Evolutionary conservation across 306 rosid genomes (phyloP).

Genomic region (Hippophae rhamnoides): DNA sequence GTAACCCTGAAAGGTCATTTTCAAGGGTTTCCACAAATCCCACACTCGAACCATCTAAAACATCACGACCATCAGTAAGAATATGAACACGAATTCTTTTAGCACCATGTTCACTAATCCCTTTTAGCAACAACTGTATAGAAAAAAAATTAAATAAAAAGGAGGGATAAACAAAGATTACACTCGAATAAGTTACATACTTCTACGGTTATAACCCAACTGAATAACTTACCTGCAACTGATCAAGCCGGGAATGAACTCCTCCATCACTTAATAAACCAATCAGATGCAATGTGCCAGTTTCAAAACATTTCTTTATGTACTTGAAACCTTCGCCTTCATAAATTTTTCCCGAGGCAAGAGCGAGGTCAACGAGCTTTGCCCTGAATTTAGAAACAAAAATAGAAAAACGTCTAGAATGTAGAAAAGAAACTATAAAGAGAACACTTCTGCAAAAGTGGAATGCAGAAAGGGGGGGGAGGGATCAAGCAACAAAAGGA

Average conservation of each 20-base stretch:
- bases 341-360: conserved; percentile 73
- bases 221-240: conserved; percentile 38
- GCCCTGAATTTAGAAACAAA: conserved; percentile 38
- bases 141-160: conserved; percentile 6
- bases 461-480: not conserved
- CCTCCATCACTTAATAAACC: conserved; percentile 90
- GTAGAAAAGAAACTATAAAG: not conserved
- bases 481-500: not conserved
- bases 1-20: conserved; percentile 58
- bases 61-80: conserved; percentile 98
- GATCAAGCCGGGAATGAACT: conserved; percentile 84
- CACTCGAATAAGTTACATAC: no score
- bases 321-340: conserved; percentile 82
- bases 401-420: not conserved
- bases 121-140: conserved; percentile 79
- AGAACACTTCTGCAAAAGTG: not conserved
- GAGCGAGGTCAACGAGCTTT: conserved; percentile 90
- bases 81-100: conserved; percentile 83
- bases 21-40: conserved; percentile 80
- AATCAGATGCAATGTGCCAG: conserved; percentile 78
- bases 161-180: no score
- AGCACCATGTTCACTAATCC: conserved; percentile 65
- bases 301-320: conserved; percentile 54
- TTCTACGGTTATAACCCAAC: not conserved
- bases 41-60: conserved; percentile 89